Percentiles rank a stretch among this genome's conserved stretches.
Evolutionary conservation across 352 stramenopile genomes (phyloP).

Genomic region (Phytophthora pistaciae): DNA sequence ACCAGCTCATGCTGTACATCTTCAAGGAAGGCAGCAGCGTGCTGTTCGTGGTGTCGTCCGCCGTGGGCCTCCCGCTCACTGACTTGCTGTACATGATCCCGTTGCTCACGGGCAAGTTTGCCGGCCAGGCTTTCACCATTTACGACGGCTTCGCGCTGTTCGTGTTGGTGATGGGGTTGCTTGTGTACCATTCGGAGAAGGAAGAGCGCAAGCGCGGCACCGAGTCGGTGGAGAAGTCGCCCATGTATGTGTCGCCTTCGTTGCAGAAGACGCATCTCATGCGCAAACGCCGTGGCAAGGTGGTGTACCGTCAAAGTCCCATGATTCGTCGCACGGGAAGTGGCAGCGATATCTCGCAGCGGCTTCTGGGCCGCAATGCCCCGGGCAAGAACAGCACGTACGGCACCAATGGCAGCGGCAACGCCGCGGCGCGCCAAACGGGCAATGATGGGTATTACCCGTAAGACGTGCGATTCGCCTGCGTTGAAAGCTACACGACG

Average conservation of each 20-base stretch:
- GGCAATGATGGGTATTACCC: slow-evolving; percentile 13
- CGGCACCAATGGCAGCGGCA: slow-evolving; percentile 48
- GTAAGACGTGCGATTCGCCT: background rate
- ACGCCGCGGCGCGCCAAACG: slow-evolving; percentile 26
- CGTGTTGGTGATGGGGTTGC: slow-evolving; percentile 84
- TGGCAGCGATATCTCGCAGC: slow-evolving; percentile 61
- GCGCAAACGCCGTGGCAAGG: slow-evolving; percentile 78
- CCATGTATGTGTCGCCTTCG: slow-evolving; percentile 87
- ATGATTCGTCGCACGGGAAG: slow-evolving; percentile 66
- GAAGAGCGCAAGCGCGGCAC: slow-evolving; percentile 71
- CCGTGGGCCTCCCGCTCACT: slow-evolving; percentile 81
- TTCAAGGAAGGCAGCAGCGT: slow-evolving; percentile 91
- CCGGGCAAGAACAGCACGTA: slow-evolving; percentile 62
- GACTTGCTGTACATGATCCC: slow-evolving; percentile 90
- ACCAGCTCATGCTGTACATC: slow-evolving; percentile 91
- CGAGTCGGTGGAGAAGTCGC: slow-evolving; percentile 82
- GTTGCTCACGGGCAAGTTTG: slow-evolving; percentile 71
- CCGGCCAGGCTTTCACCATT: slow-evolving; percentile 83
- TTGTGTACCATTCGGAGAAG: slow-evolving; percentile 92
- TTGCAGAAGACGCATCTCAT: slow-evolving; percentile 89
- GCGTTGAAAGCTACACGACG: slow-evolving; percentile 2
- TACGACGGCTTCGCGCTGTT: slow-evolving; percentile 91
- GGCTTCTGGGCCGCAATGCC: slow-evolving; percentile 58
- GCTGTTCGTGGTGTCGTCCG: slow-evolving; percentile 89
- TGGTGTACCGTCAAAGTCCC: slow-evolving; percentile 87